Percentiles rank a stretch among this genome's conserved stretches.
Conservation (phyloP, 306 rosid species). For the Benincasa hispida region DNA sequence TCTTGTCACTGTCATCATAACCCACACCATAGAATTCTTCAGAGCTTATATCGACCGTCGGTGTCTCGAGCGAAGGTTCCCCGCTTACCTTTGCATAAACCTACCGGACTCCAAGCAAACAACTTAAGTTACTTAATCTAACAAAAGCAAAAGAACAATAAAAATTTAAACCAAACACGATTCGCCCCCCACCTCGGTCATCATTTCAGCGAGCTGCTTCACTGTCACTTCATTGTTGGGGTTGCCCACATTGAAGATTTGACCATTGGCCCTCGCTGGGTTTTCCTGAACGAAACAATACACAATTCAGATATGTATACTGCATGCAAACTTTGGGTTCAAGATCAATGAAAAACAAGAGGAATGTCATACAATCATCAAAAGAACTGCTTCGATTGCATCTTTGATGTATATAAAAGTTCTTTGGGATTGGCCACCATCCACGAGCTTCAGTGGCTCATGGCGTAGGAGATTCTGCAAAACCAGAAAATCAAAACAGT, state of each 20-base stretch:
- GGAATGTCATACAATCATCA: slow-evolving; percentile 62
- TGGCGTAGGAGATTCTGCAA: slow-evolving; percentile 76
- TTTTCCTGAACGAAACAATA: slow-evolving; percentile 50
- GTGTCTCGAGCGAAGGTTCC: slow-evolving; percentile 40
- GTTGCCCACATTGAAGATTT: slow-evolving; percentile 86
- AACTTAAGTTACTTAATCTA: not conserved
- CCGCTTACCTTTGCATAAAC: slow-evolving; percentile 76
- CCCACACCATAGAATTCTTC: slow-evolving; percentile 88
- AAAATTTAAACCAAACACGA: not conserved
- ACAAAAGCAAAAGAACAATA: not conserved
- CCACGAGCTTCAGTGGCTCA: slow-evolving; percentile 93
- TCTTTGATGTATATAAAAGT: slow-evolving; percentile 80
- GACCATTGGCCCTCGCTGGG: slow-evolving; percentile 77
- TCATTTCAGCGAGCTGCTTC: slow-evolving; percentile 92
- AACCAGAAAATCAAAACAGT: slow-evolving; percentile 14
- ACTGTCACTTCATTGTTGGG: slow-evolving; percentile 96
- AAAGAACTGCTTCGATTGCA: slow-evolving; percentile 82
- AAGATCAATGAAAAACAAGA: not conserved
- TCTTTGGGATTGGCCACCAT: slow-evolving; percentile 90
- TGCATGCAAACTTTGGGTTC: not conserved
- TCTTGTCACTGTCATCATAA: slow-evolving; percentile 84
- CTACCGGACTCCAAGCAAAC: slow-evolving; percentile 18
- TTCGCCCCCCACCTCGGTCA: slow-evolving; percentile 77
- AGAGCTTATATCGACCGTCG: slow-evolving; percentile 75
- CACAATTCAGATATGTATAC: not conserved